Percentiles rank a stretch among this genome's conserved stretches.
Evolutionary conservation across 805 yeast species (phyloP).

Genomic region (Jamesozyma hellenica): DNA sequence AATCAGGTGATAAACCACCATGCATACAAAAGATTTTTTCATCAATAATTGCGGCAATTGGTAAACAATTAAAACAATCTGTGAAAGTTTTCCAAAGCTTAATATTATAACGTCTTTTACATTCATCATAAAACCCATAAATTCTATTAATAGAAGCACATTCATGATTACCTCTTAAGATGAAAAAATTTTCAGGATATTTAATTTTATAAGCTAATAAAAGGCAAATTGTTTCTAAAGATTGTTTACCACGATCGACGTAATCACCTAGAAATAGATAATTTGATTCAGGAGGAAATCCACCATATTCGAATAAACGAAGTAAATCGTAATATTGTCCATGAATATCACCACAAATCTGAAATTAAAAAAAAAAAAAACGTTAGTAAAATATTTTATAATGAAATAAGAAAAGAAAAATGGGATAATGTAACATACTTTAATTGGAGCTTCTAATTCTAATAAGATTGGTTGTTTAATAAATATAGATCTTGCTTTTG

Average conservation of each 20-base stretch:
- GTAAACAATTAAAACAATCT: slow-evolving; percentile 96
- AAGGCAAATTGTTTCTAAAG: slow-evolving; percentile 89
- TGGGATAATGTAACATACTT: slow-evolving; percentile 47
- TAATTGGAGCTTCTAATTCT: slow-evolving; percentile 95
- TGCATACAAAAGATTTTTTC: slow-evolving; percentile 98
- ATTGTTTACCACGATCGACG: slow-evolving; percentile 97
- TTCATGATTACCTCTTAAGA: slow-evolving; percentile 96
- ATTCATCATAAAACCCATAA: slow-evolving; percentile 96
- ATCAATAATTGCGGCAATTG: slow-evolving; percentile 96
- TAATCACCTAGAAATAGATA: slow-evolving; percentile 93
- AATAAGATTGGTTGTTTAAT: slow-evolving; percentile 93
- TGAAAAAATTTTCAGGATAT: slow-evolving; percentile 95
- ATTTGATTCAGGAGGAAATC: slow-evolving; percentile 98
- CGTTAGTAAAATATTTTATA: not conserved
- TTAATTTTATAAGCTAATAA: slow-evolving; percentile 92
- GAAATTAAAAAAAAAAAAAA: not conserved
- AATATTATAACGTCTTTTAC: slow-evolving; percentile 95
- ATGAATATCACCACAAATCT: slow-evolving; percentile 94
- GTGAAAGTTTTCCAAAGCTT: slow-evolving; percentile 98
- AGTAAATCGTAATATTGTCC: slow-evolving; percentile 95
- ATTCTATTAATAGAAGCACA: slow-evolving; percentile 96
- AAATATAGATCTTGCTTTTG: slow-evolving; percentile 95
- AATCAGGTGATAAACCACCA: slow-evolving; percentile 95
- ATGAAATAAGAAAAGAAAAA: slow-evolving; percentile 1
- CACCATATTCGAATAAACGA: slow-evolving; percentile 95